phyloP scores from a whole-genome alignment of 2,329 filamentous ascomycete species.

The Xylaria sp. region DNA sequence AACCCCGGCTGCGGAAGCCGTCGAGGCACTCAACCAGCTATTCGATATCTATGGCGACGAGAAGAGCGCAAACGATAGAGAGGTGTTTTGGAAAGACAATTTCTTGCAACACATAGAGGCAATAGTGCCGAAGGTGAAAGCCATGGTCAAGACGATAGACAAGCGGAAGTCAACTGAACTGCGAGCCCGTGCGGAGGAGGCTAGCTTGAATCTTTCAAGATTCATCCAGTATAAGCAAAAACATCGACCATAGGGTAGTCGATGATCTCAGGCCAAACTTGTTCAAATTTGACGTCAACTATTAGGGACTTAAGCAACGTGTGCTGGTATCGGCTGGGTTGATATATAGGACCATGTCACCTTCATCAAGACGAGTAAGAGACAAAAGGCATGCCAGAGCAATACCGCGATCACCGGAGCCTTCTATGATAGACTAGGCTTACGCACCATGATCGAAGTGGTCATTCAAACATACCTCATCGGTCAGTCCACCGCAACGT shows the following conservation, averaged over 20 bases:
- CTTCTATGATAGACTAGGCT: slow-evolving; percentile 12
- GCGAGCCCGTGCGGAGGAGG: slow-evolving; percentile 70
- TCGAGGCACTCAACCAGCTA: slow-evolving; percentile 74
- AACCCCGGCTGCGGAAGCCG: slow-evolving; percentile 66
- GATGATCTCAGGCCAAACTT: not conserved
- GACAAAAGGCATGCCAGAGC: slow-evolving; percentile 1
- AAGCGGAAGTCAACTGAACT: slow-evolving; percentile 68
- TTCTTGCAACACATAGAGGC: slow-evolving; percentile 70
- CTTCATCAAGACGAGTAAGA: slow-evolving; percentile 1
- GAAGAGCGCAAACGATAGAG: slow-evolving; percentile 65
- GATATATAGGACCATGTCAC: not conserved
- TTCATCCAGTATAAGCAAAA: slow-evolving; percentile 75
- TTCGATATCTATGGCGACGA: slow-evolving; percentile 76
- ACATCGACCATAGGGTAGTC: slow-evolving; percentile 54
- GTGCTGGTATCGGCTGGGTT: not conserved
- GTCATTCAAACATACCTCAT: slow-evolving; percentile 33
- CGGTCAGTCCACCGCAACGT: slow-evolving; percentile 24
- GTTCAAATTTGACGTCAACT: slow-evolving; percentile 14
- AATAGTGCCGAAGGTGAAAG: slow-evolving; percentile 63
- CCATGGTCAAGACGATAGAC: slow-evolving; percentile 69
- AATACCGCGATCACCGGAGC: slow-evolving; percentile 7
- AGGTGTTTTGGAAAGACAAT: slow-evolving; percentile 72
- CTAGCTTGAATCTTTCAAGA: slow-evolving; percentile 67
- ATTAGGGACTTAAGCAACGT: slow-evolving; percentile 1
- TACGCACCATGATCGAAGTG: slow-evolving; percentile 15